Evolutionary conservation across 2,329 filamentous ascomycete species (phyloP).

Genomic region (Colletotrichum lindemuthianum): DNA sequence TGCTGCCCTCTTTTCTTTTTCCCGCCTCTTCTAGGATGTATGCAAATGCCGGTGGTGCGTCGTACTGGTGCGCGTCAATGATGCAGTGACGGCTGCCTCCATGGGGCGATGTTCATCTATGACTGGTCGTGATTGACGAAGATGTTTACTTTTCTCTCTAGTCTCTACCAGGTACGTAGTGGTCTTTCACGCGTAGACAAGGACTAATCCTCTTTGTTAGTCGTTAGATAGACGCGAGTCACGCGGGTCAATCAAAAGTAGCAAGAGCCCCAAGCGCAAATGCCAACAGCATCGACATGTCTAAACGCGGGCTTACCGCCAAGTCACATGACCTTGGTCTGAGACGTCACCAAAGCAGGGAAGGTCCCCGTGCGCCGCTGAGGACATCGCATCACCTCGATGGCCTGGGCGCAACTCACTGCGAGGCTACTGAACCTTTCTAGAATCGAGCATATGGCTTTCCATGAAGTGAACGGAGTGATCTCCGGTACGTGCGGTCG

Average conservation of each 20-base stretch:
- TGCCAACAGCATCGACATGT: not conserved
- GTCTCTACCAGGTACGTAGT: not conserved
- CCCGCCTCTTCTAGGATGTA: not conserved
- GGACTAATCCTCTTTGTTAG: not conserved
- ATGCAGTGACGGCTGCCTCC: conserved; percentile 3
- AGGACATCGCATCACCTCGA: too few relatives aligned
- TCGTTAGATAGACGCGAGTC: conserved; percentile 8
- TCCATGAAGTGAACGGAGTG: too few relatives aligned
- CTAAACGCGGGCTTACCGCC: conserved; percentile 19
- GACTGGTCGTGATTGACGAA: not conserved
- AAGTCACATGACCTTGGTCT: conserved; percentile 19
- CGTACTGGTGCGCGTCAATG: conserved; percentile 13
- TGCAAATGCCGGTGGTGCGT: not conserved
- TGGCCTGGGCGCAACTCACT: too few relatives aligned
- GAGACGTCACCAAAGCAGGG: not conserved
- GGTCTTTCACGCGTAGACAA: conserved; percentile 12
- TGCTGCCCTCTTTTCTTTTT: not conserved
- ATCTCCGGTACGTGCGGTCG: too few relatives aligned
- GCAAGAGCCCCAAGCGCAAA: conserved; percentile 20
- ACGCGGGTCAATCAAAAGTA: conserved; percentile 18
- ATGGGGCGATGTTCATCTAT: not conserved
- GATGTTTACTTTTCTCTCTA: conserved; percentile 3
- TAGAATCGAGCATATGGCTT: too few relatives aligned
- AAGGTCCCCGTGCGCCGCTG: too few relatives aligned
- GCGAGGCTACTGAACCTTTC: too few relatives aligned